Evolutionary conservation across 192 early-diverging fungal species (phyloP), one percentile per base, ranked within the genome.

Genomic region (Linnemannia hyalina): DNA sequence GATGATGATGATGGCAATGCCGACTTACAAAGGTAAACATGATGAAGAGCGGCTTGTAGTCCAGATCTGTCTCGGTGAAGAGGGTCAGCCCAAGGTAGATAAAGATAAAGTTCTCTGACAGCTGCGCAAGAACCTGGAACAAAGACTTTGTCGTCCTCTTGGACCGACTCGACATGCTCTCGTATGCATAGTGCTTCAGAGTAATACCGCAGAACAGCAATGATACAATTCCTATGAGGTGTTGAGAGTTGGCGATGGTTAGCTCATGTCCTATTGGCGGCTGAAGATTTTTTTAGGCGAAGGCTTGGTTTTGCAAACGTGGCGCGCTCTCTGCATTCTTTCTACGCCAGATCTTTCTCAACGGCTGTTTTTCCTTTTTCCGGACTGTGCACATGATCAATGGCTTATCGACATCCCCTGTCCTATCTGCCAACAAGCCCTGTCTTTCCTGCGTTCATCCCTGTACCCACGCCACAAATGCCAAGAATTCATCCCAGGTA

Each of bases 81-180:
- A 99, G 92, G 42, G 97, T 95, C 65, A 99, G 90, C 10, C 97
- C 98, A 41, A 99, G 90, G 84, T 98, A 99, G 68, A 99, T 97
- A 83, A 99, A 99, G 78, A 99, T 95, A 88, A 99, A 99, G 78
- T 98, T 99, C 83, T 99, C 98, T 0, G 96, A 95, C 38, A 99
- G 90, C 74, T 98, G 96, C 1, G 96, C 93, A 35, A 99, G 89
- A n/a, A 99, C 95, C 38, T 96, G 93, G 90, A 99, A 99, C 90
- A 99, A 91, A 76, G 96, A 96, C 80, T 95, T 95, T 46, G 97
- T 97, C 4, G 98, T 97, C 40, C 94, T 85, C 84, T 96, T 92
- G 70, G 93, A 95, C 16, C 91, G 89, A 22, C 88, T 75, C 15
- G 95, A 96, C 94, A 99, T 94, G 88, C 97, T 98, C 74, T 95